Conservation (phyloP, 345 rosid species). For the Rhodamnia rubescens region DNA sequence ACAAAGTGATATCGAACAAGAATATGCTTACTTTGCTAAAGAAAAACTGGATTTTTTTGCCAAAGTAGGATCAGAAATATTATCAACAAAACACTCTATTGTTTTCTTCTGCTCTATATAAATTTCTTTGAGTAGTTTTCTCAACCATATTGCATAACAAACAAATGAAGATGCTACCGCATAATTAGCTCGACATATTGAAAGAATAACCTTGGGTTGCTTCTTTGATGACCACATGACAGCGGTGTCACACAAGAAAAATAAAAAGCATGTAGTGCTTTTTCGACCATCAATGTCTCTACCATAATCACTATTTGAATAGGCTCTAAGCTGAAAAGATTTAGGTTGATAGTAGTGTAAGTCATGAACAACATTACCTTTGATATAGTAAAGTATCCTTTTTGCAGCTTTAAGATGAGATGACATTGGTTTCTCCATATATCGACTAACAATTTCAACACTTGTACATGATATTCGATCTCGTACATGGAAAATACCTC, state of each 20-base stretch:
- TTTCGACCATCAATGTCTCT: not conserved
- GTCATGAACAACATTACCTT: not conserved
- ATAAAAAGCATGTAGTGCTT: not conserved
- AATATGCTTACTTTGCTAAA: not conserved
- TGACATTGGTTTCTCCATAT: not conserved
- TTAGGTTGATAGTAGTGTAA: not conserved
- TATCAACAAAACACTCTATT: not conserved
- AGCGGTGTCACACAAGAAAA: not conserved
- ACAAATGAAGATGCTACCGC: not conserved
- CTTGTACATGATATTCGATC: not conserved
- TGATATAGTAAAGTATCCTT: not conserved
- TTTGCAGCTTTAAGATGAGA: not conserved
- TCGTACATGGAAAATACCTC: not conserved
- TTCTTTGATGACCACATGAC: constrained; percentile 3
- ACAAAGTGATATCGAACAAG: not conserved
- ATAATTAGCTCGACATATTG: not conserved
- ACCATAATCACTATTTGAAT: not conserved
- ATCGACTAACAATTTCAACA: not conserved
- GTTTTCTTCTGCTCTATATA: not conserved
- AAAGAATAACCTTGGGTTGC: not conserved
- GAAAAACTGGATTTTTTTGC: not conserved
- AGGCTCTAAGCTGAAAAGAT: not conserved
- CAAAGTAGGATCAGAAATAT: not conserved
- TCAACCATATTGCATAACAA: not conserved
- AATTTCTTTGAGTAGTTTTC: not conserved